Percentiles rank a stretch among this genome's conserved stretches.
These are phyloP conservation scores for Populus hybrid DNA, from an alignment of 441 rosid species.

Conservation along the genomic window DNA sequence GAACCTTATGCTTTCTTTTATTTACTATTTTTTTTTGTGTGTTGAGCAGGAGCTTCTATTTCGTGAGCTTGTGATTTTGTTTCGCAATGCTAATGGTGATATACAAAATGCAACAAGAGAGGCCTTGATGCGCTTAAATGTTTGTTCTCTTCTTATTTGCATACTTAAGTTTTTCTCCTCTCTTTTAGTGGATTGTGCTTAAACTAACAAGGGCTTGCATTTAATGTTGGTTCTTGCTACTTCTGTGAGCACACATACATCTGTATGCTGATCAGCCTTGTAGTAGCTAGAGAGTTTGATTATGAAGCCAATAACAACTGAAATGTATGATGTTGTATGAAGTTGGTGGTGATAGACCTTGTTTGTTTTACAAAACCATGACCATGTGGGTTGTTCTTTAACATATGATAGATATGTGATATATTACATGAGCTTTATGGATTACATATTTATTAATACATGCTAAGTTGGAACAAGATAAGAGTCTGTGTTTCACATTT, in stretches of 20 bases:
- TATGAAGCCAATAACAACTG: not conserved
- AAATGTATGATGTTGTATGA: not conserved
- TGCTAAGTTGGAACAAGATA: not conserved
- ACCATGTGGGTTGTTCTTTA: not conserved
- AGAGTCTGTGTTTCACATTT: not conserved
- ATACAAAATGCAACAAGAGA: slow-evolving; percentile 76
- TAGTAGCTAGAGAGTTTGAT: not conserved
- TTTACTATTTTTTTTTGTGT: slow-evolving; percentile 16
- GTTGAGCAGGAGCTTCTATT: slow-evolving; percentile 61
- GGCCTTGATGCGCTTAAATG: slow-evolving; percentile 76
- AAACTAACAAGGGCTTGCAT: not conserved
- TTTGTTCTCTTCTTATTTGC: slow-evolving; percentile 32
- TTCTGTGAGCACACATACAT: not conserved
- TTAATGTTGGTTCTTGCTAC: not conserved
- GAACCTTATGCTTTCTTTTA: not conserved
- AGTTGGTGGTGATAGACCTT: not conserved
- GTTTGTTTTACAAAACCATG: not conserved
- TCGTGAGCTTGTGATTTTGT: slow-evolving; percentile 60
- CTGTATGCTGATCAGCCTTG: not conserved
- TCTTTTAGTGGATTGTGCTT: not conserved
- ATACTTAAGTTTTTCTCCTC: not conserved
- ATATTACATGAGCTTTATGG: not conserved
- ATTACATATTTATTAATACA: not conserved
- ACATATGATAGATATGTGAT: not conserved
- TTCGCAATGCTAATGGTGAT: slow-evolving; percentile 51